A percentile compares a stretch with the other conserved stretches of the same genome.
Conservation (phyloP, 768 basidiomycete genomes). For the Termitomyces sp. region DNA sequence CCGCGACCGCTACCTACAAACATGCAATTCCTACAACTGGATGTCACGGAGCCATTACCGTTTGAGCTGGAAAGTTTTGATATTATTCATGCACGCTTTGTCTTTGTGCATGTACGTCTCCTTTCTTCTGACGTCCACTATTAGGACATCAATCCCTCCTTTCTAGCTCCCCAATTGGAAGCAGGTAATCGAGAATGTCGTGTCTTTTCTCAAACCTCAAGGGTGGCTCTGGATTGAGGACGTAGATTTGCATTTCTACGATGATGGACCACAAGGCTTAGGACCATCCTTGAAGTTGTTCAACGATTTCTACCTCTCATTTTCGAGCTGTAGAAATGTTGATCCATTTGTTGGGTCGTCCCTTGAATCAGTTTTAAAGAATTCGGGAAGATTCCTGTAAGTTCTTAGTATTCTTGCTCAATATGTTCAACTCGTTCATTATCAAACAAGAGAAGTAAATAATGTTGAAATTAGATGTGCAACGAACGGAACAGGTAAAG, state of each 20-base stretch:
- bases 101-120: background rate
- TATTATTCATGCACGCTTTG: background rate
- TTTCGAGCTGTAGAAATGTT: background rate
- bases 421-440: background rate
- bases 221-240: conserved; percentile 9
- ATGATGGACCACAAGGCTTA: background rate
- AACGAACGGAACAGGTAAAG: background rate
- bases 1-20: background rate
- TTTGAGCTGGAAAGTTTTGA: background rate
- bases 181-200: background rate
- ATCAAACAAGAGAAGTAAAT: background rate
- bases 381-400: background rate
- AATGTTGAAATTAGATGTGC: background rate
- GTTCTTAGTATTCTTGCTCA: background rate
- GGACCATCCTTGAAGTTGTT: background rate
- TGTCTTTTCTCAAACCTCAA: conserved; percentile 1
- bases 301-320: background rate
- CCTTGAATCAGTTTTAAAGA: background rate
- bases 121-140: background rate
- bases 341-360: conserved; percentile 3
- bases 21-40: background rate
- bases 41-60: background rate
- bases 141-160: background rate
- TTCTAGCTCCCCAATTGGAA: background rate
- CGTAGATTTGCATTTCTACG: background rate